Percentiles rank a stretch among this genome's conserved stretches.
Evolutionary conservation across 352 stramenopile genomes (phyloP).

Genomic region (Globisporangium echinulatum): DNA sequence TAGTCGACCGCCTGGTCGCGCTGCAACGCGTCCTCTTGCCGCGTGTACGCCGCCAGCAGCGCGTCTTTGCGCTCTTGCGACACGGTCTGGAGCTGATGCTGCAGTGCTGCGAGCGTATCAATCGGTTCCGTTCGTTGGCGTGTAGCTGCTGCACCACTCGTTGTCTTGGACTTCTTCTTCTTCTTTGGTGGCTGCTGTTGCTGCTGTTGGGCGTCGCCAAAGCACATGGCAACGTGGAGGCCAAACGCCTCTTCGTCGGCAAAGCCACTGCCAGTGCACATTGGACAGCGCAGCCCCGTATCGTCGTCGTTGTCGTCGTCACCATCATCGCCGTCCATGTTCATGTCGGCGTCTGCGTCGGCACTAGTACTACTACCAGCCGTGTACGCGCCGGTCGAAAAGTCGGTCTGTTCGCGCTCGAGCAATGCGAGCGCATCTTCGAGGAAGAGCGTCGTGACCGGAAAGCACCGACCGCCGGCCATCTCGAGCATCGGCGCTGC

Average conservation of each 20-base stretch:
- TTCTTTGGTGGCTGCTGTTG: conserved; percentile 12
- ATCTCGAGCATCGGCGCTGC: conserved; percentile 71
- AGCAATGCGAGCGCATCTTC: conserved; percentile 76
- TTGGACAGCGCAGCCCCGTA: conserved; percentile 58
- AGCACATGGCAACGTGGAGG: conserved; percentile 80
- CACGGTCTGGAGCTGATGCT: conserved; percentile 24
- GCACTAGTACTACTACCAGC: neutral
- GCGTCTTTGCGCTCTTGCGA: conserved; percentile 26
- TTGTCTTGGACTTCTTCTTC: conserved; percentile 6
- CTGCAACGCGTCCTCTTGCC: conserved; percentile 49
- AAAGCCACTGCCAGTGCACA: conserved; percentile 75
- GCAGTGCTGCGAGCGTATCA: conserved; percentile 27
- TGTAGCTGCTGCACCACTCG: neutral
- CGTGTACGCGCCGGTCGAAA: conserved; percentile 13
- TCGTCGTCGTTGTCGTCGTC: conserved; percentile 2
- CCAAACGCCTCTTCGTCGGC: conserved; percentile 80
- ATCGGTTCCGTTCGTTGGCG: conserved; percentile 17
- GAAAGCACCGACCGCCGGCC: conserved; percentile 79
- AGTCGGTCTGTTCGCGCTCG: conserved; percentile 18
- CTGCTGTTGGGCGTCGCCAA: conserved; percentile 27
- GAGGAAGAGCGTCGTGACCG: conserved; percentile 91
- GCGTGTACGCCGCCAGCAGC: conserved; percentile 47
- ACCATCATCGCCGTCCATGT: neutral
- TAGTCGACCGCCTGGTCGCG: conserved; percentile 71
- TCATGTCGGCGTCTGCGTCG: neutral